Percentiles rank a stretch among this genome's conserved stretches.
Conservation (phyloP, 2,329 filamentous ascomycete genomes). For the Nemania diffusa region DNA sequence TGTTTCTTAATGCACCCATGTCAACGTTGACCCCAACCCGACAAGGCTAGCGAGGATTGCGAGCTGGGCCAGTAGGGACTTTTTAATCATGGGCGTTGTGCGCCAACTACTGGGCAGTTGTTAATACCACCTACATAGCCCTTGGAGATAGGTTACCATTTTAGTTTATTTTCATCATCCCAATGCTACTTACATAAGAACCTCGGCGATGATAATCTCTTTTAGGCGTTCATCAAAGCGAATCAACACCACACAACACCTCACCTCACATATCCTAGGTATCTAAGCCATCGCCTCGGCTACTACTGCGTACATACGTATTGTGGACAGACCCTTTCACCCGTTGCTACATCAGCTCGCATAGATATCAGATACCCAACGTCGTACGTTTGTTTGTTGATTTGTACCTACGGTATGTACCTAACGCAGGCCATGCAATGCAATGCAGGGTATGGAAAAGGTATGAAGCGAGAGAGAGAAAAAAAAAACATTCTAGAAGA, state of each 20-base stretch:
- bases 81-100: constrained; percentile 9
- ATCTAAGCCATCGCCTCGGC: neutral
- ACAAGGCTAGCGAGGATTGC: constrained; percentile 19
- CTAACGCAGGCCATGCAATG: neutral
- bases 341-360: neutral
- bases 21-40: constrained; percentile 19
- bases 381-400: neutral
- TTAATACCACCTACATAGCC: no score
- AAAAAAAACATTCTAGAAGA: constrained; percentile 19
- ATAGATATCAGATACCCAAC: neutral
- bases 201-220: constrained; percentile 20
- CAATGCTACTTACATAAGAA: neutral
- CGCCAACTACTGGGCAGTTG: neutral
- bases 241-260: constrained; percentile 1
- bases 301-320: neutral
- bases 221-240: constrained; percentile 10
- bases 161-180: constrained; percentile 7
- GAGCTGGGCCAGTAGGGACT: constrained; percentile 20
- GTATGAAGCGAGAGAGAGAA: neutral
- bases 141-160: neutral
- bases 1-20: constrained; percentile 1
- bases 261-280: neutral
- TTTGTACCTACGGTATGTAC: neutral
- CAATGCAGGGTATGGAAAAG: neutral
- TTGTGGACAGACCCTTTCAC: neutral